Conservation (phyloP, 2,329 filamentous ascomycete species). For the Ilyonectria robusta region DNA sequence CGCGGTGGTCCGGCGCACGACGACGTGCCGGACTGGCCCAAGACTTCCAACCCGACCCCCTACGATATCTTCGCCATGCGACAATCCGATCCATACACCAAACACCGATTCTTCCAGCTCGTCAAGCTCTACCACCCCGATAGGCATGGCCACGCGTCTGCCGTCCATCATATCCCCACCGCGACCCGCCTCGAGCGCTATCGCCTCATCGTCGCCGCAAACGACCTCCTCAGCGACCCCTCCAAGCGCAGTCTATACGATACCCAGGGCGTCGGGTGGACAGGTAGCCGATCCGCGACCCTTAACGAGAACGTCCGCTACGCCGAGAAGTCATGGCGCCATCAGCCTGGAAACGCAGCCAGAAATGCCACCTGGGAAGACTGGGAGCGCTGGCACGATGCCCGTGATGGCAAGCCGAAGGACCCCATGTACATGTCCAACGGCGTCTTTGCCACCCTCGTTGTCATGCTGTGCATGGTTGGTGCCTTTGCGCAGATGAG, state of each 20-base stretch:
- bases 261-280: slow-evolving; percentile 85
- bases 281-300: slow-evolving; percentile 69
- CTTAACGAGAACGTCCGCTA: slow-evolving; percentile 54
- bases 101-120: slow-evolving; percentile 87
- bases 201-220: slow-evolving; percentile 87
- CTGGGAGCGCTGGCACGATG: slow-evolving; percentile 86
- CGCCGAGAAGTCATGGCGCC: slow-evolving; percentile 65
- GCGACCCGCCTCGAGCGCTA: slow-evolving; percentile 87
- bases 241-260: slow-evolving; percentile 87
- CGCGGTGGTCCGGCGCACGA: slow-evolving; percentile 23
- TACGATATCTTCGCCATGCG: slow-evolving; percentile 85
- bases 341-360: slow-evolving; percentile 63
- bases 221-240: slow-evolving; percentile 89
- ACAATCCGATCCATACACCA: slow-evolving; percentile 80
- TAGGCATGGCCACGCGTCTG: slow-evolving; percentile 58
- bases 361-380: slow-evolving; percentile 97
- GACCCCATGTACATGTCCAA: slow-evolving; percentile 81
- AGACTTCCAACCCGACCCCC: slow-evolving; percentile 75
- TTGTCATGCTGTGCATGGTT: slow-evolving; percentile 78
- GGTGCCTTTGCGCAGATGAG: slow-evolving; percentile 81
- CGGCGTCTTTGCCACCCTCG: slow-evolving; percentile 78
- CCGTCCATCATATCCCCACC: slow-evolving; percentile 57
- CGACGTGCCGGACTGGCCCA: slow-evolving; percentile 61
- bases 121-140: slow-evolving; percentile 98
- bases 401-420: slow-evolving; percentile 61